A percentile compares a stretch with the other conserved stretches of the same genome.
phyloP scores from a whole-genome alignment of 805 yeast genomes.

The Starmerella floricola region DNA sequence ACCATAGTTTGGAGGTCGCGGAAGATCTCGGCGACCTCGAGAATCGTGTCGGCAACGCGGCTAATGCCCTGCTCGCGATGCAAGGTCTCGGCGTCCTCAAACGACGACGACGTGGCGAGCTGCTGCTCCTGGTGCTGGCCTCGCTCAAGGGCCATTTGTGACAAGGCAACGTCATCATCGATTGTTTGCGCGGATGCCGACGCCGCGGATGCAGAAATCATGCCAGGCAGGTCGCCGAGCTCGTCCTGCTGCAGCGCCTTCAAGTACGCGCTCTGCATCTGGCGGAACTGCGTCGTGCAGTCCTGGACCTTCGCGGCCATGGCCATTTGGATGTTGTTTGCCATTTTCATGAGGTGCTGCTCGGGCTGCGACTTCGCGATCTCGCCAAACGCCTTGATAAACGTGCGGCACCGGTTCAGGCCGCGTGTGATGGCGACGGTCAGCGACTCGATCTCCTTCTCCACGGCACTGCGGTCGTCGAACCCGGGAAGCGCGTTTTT shows the following conservation, averaged over 20 bases:
- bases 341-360: slow-evolving; percentile 47
- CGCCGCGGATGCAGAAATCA: slow-evolving; percentile 9
- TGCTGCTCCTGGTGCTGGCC: slow-evolving; percentile 12
- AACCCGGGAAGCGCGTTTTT: slow-evolving; percentile 79
- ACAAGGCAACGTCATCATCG: slow-evolving; percentile 31
- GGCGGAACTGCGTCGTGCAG: slow-evolving; percentile 63
- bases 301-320: slow-evolving; percentile 79
- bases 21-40: slow-evolving; percentile 86
- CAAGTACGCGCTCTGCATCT: slow-evolving; percentile 79
- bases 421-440: slow-evolving; percentile 60
- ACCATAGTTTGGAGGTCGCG: slow-evolving; percentile 84
- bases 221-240: slow-evolving; percentile 21
- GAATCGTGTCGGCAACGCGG: slow-evolving; percentile 82
- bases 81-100: slow-evolving; percentile 33
- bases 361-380: slow-evolving; percentile 31
- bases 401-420: slow-evolving; percentile 67
- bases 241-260: slow-evolving; percentile 46
- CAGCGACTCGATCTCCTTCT: slow-evolving; percentile 63
- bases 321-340: slow-evolving; percentile 69
- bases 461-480: slow-evolving; percentile 65
- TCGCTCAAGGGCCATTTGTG: slow-evolving; percentile 29
- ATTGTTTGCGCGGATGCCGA: slow-evolving; percentile 4
- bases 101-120: slow-evolving; percentile 21
- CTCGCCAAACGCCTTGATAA: slow-evolving; percentile 53
- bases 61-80: slow-evolving; percentile 84